Percentiles rank a stretch among this genome's conserved stretches.
Conservation (phyloP, 345 rosid species). For the Camelina neglecta region DNA sequence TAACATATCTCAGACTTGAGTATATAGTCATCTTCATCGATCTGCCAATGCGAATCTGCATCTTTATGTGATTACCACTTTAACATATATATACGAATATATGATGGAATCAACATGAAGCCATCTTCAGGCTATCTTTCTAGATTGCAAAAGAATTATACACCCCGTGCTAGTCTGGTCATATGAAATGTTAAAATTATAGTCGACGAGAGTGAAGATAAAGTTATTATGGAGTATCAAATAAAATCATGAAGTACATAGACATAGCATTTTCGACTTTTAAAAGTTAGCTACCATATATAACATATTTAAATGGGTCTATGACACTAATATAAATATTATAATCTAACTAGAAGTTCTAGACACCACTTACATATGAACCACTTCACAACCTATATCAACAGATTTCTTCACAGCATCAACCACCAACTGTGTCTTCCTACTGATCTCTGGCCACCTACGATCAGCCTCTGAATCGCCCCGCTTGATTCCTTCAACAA, state of each 20-base stretch:
- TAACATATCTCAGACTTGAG: too few relatives aligned
- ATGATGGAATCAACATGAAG: not conserved
- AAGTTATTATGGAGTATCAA: not conserved
- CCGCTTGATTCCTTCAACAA: slow-evolving; percentile 47
- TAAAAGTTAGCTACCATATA: not conserved
- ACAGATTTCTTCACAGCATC: slow-evolving; percentile 68
- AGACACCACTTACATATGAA: slow-evolving; percentile 44
- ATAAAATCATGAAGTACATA: not conserved
- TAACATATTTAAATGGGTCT: not conserved
- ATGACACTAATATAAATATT: not conserved
- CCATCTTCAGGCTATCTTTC: not conserved
- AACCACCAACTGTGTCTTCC: slow-evolving; percentile 67
- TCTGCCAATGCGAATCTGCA: too few relatives aligned
- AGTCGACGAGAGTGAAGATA: not conserved
- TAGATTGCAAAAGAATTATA: not conserved
- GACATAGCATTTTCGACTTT: not conserved
- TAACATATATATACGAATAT: not conserved
- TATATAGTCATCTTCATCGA: too few relatives aligned
- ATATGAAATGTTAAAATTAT: not conserved
- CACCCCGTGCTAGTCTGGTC: not conserved
- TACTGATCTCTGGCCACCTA: slow-evolving; percentile 63
- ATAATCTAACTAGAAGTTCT: not conserved
- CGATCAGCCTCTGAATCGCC: slow-evolving; percentile 44
- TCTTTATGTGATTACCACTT: too few relatives aligned
- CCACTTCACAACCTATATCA: slow-evolving; percentile 57